These are phyloP conservation scores for Jatropha multifida DNA, from an alignment of 441 rosid species.

Conservation along the genomic window DNA sequence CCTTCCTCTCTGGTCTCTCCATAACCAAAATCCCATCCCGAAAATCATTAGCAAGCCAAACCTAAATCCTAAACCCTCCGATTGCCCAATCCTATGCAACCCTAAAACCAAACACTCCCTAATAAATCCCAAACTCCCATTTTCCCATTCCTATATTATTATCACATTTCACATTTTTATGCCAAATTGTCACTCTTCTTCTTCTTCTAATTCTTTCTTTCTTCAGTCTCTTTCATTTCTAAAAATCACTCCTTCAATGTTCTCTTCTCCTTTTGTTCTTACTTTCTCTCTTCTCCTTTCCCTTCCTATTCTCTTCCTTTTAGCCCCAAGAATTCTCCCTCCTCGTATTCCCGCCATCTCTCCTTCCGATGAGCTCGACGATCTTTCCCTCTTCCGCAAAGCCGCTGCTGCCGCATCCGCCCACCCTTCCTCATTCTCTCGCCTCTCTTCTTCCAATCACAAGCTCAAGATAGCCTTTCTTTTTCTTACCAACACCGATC, in stretches of 20 bases:
- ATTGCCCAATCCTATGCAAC: neutral
- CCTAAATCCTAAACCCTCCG: neutral
- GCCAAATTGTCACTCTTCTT: constrained; percentile 10
- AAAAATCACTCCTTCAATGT: constrained; percentile 36
- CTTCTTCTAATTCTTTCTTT: neutral
- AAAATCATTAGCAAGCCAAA: neutral
- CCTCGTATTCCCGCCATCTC: constrained; percentile 51
- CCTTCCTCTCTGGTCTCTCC: neutral
- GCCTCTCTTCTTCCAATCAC: constrained; percentile 52
- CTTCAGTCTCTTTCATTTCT: neutral
- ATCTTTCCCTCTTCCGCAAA: constrained; percentile 51
- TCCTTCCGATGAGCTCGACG: constrained; percentile 59
- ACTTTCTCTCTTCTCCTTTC: constrained; percentile 53
- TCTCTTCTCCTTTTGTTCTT: constrained; percentile 50
- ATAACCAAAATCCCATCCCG: neutral
- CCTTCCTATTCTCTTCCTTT: constrained; percentile 59
- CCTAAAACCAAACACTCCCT: neutral
- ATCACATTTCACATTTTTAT: neutral
- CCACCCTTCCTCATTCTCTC: constrained; percentile 46
- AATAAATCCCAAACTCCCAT: neutral
- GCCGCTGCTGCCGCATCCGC: constrained; percentile 44
- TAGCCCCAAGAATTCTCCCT: constrained; percentile 46
- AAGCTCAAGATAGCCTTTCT: constrained; percentile 72
- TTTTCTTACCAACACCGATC: constrained; percentile 84
- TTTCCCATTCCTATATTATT: neutral